These are phyloP conservation scores for Schizopora paradoxa DNA, from an alignment of 1,284 basidiomycete species.

Conservation along the genomic window DNA sequence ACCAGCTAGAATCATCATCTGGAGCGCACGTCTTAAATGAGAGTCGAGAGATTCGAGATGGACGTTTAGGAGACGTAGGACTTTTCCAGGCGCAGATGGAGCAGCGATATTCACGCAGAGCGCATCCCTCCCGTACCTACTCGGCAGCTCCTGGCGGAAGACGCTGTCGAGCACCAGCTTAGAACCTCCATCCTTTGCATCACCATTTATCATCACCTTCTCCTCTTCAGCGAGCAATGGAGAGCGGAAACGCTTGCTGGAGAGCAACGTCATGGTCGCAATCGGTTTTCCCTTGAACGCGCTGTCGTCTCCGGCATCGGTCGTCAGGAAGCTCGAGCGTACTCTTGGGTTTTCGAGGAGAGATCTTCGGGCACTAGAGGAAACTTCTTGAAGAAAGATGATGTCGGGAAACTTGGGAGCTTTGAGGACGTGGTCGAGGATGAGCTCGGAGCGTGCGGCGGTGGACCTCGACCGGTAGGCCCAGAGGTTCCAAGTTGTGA, in stretches of 20 bases:
- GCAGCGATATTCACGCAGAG: slow-evolving; percentile 32
- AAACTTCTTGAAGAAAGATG: slow-evolving; percentile 36
- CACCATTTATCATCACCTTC: too few relatives aligned
- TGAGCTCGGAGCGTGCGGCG: slow-evolving; percentile 29
- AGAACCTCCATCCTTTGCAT: slow-evolving; percentile 22
- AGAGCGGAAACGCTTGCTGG: slow-evolving; percentile 29
- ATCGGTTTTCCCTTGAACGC: slow-evolving; percentile 32
- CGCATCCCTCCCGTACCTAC: slow-evolving; percentile 32
- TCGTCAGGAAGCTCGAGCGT: slow-evolving; percentile 29
- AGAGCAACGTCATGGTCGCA: slow-evolving; percentile 37
- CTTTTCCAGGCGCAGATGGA: slow-evolving; percentile 23
- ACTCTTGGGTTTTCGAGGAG: slow-evolving; percentile 29
- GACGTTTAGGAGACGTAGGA: slow-evolving; percentile 35
- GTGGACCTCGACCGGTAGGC: slow-evolving; percentile 24
- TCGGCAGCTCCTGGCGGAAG: slow-evolving; percentile 31
- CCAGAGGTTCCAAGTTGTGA: slow-evolving; percentile 27
- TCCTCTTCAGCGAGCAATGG: slow-evolving; percentile 23
- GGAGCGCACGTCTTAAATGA: slow-evolving; percentile 23
- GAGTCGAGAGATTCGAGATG: slow-evolving; percentile 35
- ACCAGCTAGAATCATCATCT: slow-evolving; percentile 32
- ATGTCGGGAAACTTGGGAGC: slow-evolving; percentile 31
- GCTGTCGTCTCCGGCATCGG: slow-evolving; percentile 35
- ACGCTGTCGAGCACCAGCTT: slow-evolving; percentile 28
- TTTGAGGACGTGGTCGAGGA: slow-evolving; percentile 31
- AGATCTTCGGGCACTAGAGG: slow-evolving; percentile 22